Conservation (phyloP, 1,139 yeast genomes). For the Candida frijolesensis region DNA sequence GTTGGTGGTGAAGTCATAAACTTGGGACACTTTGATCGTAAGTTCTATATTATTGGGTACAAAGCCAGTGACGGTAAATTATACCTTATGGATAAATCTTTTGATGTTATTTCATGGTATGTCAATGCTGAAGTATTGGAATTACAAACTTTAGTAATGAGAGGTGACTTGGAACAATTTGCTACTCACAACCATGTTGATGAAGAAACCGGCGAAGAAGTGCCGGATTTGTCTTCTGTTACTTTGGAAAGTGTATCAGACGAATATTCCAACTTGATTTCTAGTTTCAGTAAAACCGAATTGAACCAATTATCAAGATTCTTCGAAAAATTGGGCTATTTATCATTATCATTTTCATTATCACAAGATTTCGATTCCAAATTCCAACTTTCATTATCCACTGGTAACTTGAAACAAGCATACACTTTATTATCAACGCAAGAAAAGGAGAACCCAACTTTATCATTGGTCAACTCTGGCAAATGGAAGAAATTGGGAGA, state of each 20-base stretch:
- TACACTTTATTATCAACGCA: slow-evolving; percentile 62
- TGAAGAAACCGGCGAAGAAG: slow-evolving; percentile 42
- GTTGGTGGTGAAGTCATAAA: slow-evolving; percentile 95
- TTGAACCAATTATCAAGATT: slow-evolving; percentile 84
- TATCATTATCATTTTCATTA: slow-evolving; percentile 77
- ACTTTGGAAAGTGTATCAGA: slow-evolving; percentile 67
- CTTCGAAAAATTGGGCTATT: slow-evolving; percentile 88
- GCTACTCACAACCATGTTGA: slow-evolving; percentile 34
- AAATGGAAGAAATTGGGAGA: slow-evolving; percentile 96
- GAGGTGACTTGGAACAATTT: slow-evolving; percentile 77
- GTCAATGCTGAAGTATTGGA: slow-evolving; percentile 85
- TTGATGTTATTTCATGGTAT: slow-evolving; percentile 79
- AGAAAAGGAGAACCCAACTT: slow-evolving; percentile 51
- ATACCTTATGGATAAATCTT: slow-evolving; percentile 87
- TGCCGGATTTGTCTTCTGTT: slow-evolving; percentile 53
- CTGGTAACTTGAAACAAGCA: slow-evolving; percentile 69
- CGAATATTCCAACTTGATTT: slow-evolving; percentile 43
- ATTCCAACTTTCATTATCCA: slow-evolving; percentile 69
- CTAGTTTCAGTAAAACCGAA: slow-evolving; percentile 66
- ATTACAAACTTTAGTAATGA: slow-evolving; percentile 90
- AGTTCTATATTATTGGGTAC: slow-evolving; percentile 86
- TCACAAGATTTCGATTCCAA: slow-evolving; percentile 86
- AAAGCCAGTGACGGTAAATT: slow-evolving; percentile 81
- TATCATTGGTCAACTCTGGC: slow-evolving; percentile 35
- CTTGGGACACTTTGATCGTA: slow-evolving; percentile 89